Evolutionary conservation across 352 stramenopile genomes (phyloP).

Genomic region (Bremia lactucae): DNA sequence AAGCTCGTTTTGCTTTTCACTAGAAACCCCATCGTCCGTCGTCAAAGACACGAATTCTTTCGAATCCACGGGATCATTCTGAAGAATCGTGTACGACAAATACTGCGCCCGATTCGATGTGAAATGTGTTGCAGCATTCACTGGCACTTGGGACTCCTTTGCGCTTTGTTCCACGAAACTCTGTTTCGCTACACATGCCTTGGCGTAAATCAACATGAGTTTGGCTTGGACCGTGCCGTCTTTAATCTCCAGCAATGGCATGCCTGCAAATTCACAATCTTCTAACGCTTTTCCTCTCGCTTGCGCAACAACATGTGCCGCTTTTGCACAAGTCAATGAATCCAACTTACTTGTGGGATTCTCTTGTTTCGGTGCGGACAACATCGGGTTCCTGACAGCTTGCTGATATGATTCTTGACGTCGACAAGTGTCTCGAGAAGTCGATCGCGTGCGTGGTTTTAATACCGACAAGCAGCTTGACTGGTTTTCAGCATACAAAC

Average conservation of each 20-base stretch:
- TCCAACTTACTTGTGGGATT: slow-evolving; percentile 20
- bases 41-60: slow-evolving; percentile 4
- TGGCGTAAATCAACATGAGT: slow-evolving; percentile 61
- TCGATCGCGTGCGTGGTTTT: slow-evolving; percentile 10
- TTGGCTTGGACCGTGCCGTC: slow-evolving; percentile 59
- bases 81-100: slow-evolving; percentile 29
- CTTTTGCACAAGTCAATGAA: slow-evolving; percentile 40
- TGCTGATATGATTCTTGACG: slow-evolving; percentile 8
- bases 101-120: no score
- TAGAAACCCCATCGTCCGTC: no score
- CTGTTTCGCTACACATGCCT: slow-evolving; percentile 62
- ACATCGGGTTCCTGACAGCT: neutral
- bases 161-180: slow-evolving; percentile 12
- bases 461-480: slow-evolving; percentile 1
- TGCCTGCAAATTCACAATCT: slow-evolving; percentile 52
- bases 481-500: no score
- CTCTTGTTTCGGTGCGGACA: no score
- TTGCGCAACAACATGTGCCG: slow-evolving; percentile 38
- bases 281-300: slow-evolving; percentile 44
- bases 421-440: slow-evolving; percentile 6
- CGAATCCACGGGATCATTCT: slow-evolving; percentile 15
- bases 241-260: slow-evolving; percentile 42
- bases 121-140: no score
- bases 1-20: no score
- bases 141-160: slow-evolving; percentile 13